Evolutionary conservation across 306 rosid species (phyloP).

Genomic region (Ormosia emarginata): DNA sequence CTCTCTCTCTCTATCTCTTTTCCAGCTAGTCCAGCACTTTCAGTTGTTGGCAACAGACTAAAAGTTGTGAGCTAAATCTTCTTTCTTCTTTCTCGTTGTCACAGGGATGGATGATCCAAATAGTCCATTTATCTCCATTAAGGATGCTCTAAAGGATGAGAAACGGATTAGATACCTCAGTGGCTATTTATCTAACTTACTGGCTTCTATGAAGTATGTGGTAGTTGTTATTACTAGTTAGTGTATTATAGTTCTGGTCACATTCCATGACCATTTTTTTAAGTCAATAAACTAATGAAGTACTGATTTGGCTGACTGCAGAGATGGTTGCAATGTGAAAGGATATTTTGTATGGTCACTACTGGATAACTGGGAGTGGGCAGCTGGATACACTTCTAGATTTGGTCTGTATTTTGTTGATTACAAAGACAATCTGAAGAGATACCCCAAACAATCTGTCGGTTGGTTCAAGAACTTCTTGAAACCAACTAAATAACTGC

Average conservation of each 20-base stretch:
- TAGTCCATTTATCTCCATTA: conserved; percentile 33
- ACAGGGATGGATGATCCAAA: conserved; percentile 97
- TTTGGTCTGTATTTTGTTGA: conserved; percentile 87
- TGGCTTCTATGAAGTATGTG: conserved; percentile 51
- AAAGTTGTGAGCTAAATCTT: conserved; percentile 10
- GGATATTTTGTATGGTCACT: conserved; percentile 96
- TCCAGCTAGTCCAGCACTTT: neutral
- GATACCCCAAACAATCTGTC: conserved; percentile 86
- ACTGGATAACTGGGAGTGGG: conserved; percentile 95
- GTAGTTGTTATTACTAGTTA: neutral
- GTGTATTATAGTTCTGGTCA: neutral
- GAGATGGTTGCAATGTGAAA: conserved; percentile 94
- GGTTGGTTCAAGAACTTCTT: conserved; percentile 82
- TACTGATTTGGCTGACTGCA: conserved; percentile 29
- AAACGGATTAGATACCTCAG: conserved; percentile 71
- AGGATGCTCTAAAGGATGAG: conserved; percentile 73
- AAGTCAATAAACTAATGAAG: conserved; percentile 2
- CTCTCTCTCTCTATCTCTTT: neutral
- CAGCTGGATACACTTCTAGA: conserved; percentile 70
- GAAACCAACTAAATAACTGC: conserved; percentile 32
- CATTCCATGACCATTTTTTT: neutral
- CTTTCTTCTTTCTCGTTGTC: neutral
- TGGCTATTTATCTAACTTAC: conserved; percentile 62
- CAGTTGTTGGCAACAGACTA: neutral
- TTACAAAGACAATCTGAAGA: conserved; percentile 68